Evolutionary conservation across 129 eudicot species (phyloP).

Genomic region (Flaveria bidentis): DNA sequence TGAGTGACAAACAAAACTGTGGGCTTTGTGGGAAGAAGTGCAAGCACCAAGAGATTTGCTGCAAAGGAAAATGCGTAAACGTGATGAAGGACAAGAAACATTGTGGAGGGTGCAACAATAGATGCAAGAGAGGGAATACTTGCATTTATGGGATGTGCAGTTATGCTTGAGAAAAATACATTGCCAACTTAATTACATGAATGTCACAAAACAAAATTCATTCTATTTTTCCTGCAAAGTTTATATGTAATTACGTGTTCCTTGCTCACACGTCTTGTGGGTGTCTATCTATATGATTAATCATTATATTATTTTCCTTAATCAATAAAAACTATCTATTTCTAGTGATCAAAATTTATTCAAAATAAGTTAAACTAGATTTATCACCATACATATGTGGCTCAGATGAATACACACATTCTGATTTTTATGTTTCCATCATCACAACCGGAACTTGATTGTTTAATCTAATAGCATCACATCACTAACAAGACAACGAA

Average conservation of each 20-base stretch:
- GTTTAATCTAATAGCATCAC: too few species aligned
- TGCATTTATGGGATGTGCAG: constrained; percentile 63
- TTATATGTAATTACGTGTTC: neutral
- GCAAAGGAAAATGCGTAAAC: constrained; percentile 66
- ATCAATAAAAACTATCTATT: too few species aligned
- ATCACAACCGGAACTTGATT: too few species aligned
- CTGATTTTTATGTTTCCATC: too few species aligned
- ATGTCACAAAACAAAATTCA: neutral
- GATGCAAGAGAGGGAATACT: constrained; percentile 46
- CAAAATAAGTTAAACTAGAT: too few species aligned
- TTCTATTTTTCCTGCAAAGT: constrained; percentile 6
- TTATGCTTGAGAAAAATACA: constrained; percentile 41
- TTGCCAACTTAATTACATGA: neutral
- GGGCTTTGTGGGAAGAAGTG: constrained; percentile 62
- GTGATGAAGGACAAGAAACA: constrained; percentile 35
- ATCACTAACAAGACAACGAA: too few species aligned
- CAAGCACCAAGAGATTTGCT: constrained; percentile 54
- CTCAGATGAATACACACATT: too few species aligned
- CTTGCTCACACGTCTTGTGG: too few species aligned
- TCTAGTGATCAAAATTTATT: too few species aligned
- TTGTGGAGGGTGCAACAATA: constrained; percentile 63
- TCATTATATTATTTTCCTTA: too few species aligned
- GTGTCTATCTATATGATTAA: too few species aligned
- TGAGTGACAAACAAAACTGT: constrained; percentile 50
- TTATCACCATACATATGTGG: too few species aligned